These are phyloP conservation scores for Claviceps sp. DNA, from an alignment of 2,329 filamentous ascomycete species.

Conservation along the genomic window DNA sequence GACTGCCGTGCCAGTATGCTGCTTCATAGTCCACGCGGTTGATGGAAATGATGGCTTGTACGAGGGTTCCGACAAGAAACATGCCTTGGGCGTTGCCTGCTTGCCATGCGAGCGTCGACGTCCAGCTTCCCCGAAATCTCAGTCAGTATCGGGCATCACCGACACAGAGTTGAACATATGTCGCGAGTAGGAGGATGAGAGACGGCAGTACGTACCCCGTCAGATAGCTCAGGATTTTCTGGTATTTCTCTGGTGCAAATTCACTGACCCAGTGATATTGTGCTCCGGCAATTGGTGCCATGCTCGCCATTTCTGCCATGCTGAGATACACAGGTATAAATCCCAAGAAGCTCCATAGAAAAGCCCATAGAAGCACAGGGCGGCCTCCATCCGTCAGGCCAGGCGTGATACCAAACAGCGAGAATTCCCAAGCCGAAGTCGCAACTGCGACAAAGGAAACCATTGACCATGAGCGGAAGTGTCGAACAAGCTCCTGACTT, in stretches of 20 bases:
- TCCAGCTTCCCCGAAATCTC: slow-evolving; percentile 5
- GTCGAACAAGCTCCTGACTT: slow-evolving; percentile 3
- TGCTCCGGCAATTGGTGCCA: slow-evolving; percentile 10
- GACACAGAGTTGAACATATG: background rate
- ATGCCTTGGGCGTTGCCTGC: slow-evolving; percentile 8
- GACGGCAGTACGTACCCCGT: background rate
- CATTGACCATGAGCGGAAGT: slow-evolving; percentile 3
- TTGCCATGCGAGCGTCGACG: slow-evolving; percentile 9
- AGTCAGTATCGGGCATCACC: background rate
- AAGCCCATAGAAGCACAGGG: background rate
- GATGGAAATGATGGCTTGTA: slow-evolving; percentile 7
- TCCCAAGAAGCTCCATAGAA: slow-evolving; percentile 3
- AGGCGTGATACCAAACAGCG: slow-evolving; percentile 3
- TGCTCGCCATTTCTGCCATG: slow-evolving; percentile 10
- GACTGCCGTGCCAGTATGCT: slow-evolving; percentile 7
- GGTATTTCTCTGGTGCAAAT: slow-evolving; percentile 4
- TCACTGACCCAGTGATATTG: slow-evolving; percentile 11
- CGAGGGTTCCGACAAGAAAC: slow-evolving; percentile 7
- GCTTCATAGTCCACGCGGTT: slow-evolving; percentile 4
- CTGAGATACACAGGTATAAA: slow-evolving; percentile 5
- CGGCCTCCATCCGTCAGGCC: slow-evolving; percentile 3
- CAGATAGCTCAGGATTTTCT: slow-evolving; percentile 4
- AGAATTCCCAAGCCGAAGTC: slow-evolving; percentile 1
- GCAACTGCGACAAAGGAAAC: slow-evolving; percentile 4
- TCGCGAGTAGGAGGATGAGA: background rate